phyloP scores from a whole-genome alignment of 2,329 filamentous ascomycete genomes.

The Grosmannia clavigera region DNA sequence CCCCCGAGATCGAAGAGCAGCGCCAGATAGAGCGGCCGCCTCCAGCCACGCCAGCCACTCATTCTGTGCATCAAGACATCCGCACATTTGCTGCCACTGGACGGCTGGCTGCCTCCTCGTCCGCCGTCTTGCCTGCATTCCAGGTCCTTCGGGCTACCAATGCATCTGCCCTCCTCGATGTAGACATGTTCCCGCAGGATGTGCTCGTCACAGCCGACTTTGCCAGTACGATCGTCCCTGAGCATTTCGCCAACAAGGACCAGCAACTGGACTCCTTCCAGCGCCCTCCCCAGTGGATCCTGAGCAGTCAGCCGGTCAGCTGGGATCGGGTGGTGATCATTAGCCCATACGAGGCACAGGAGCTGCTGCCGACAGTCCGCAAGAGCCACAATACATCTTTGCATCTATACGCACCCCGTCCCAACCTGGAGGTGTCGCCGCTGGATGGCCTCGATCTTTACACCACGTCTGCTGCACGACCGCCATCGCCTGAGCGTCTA shows the following conservation, averaged over 20 bases:
- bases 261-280: background rate
- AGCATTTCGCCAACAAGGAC: background rate
- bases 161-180: background rate
- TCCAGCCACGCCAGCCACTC: conserved; percentile 15
- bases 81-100: conserved; percentile 28
- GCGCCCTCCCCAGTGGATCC: background rate
- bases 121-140: background rate
- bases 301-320: background rate
- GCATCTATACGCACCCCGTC: too few species aligned
- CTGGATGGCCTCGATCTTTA: too few species aligned
- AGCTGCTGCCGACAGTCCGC: background rate
- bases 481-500: too few species aligned
- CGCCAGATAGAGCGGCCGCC: conserved; percentile 38
- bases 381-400: too few species aligned
- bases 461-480: too few species aligned
- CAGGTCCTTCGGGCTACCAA: background rate
- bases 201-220: conserved; percentile 41
- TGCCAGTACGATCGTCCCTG: conserved; percentile 20
- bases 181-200: conserved; percentile 20
- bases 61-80: too few species aligned
- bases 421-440: too few species aligned
- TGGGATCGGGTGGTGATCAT: too few species aligned
- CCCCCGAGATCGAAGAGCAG: conserved; percentile 51
- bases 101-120: conserved; percentile 28
- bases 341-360: too few species aligned